Evolutionary conservation across 805 yeast genomes (phyloP).

Genomic region (Tetrapisispora pingtungensis): DNA sequence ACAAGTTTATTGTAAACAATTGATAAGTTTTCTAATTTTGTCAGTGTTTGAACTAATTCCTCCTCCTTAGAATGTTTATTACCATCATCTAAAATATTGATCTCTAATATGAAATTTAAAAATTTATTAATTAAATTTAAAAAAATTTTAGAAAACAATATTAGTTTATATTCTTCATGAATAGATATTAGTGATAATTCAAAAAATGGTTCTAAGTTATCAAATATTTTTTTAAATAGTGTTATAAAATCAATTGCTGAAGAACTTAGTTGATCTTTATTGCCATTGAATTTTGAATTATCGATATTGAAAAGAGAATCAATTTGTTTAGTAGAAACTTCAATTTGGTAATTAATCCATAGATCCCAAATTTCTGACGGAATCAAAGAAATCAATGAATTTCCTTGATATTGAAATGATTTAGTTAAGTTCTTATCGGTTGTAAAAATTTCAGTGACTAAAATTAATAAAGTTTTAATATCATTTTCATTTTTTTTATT

Average conservation of each 20-base stretch:
- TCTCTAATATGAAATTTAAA: slow-evolving; percentile 14
- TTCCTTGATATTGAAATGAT: slow-evolving; percentile 35
- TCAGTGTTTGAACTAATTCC: slow-evolving; percentile 19
- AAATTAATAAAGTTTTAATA: slow-evolving; percentile 30
- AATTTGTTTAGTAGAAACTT: slow-evolving; percentile 36
- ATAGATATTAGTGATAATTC: slow-evolving; percentile 13
- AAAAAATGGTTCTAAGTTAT: slow-evolving; percentile 32
- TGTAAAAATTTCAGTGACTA: slow-evolving; percentile 33
- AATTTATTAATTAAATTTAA: slow-evolving; percentile 17
- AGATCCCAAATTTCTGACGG: slow-evolving; percentile 28
- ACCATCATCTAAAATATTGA: slow-evolving; percentile 13
- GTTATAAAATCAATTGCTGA: slow-evolving; percentile 34
- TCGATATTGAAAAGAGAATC: slow-evolving; percentile 31
- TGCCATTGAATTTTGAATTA: slow-evolving; percentile 6
- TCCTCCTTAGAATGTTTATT: slow-evolving; percentile 15
- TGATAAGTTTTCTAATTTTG: slow-evolving; percentile 15
- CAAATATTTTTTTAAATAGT: slow-evolving; percentile 36
- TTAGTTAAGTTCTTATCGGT: slow-evolving; percentile 31
- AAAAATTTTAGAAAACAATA: slow-evolving; percentile 22
- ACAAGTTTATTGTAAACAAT: slow-evolving; percentile 10
- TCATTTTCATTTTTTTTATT: slow-evolving; percentile 31
- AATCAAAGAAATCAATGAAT: slow-evolving; percentile 26
- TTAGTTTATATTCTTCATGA: slow-evolving; percentile 16
- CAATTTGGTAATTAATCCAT: slow-evolving; percentile 42
- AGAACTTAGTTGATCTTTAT: slow-evolving; percentile 5